Conservation (phyloP, 495 filamentous ascomycete species). For the Xanthoparmelia taractica region DNA sequence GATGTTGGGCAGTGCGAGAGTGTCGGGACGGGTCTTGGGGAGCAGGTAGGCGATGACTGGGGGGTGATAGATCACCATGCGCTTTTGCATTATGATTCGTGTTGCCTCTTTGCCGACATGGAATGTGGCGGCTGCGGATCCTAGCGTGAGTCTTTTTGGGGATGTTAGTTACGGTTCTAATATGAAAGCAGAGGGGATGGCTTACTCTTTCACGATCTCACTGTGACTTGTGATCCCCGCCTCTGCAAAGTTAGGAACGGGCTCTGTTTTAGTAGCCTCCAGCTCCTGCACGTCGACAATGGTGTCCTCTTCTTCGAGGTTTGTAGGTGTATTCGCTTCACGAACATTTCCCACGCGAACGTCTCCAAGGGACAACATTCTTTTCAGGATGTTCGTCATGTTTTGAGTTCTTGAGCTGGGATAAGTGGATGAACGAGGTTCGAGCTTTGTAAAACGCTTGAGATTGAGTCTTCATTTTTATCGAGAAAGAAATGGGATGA, state of each 20-base stretch:
- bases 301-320: background rate
- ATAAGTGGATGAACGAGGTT: no score
- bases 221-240: background rate
- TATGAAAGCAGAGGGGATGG: background rate
- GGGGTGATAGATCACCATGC: background rate
- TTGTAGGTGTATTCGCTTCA: background rate
- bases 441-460: no score
- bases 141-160: background rate
- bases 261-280: background rate
- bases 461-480: no score
- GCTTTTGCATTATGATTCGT: background rate
- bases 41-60: background rate
- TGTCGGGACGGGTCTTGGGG: background rate
- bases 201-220: background rate
- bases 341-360: no score
- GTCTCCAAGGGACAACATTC: background rate
- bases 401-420: no score
- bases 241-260: background rate
- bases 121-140: background rate
- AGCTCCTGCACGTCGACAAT: background rate
- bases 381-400: background rate
- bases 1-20: background rate
- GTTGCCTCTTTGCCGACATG: background rate
- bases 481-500: no score
- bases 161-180: background rate